phyloP scores from a whole-genome alignment of 169 alveolate species.

The Cryptosporidium ryanae region DNA sequence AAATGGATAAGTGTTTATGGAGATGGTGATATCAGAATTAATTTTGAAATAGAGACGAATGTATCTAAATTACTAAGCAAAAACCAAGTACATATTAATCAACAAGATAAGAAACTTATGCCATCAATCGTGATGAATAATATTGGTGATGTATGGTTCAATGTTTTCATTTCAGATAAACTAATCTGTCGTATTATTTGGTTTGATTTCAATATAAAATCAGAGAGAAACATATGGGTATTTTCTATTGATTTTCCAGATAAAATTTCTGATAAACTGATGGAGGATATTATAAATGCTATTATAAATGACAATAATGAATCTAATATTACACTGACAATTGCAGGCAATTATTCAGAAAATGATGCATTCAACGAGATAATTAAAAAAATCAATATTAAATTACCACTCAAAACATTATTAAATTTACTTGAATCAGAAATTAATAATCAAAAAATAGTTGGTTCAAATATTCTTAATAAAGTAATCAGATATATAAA shows the following conservation, averaged over 20 bases:
- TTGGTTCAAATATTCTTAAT: not conserved
- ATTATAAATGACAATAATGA: slow-evolving; percentile 3
- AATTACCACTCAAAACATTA: slow-evolving; percentile 7
- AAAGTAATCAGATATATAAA: slow-evolving; percentile 15
- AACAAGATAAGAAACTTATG: not conserved
- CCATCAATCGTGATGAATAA: slow-evolving; percentile 49
- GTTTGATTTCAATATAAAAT: slow-evolving; percentile 36
- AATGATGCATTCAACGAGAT: slow-evolving; percentile 38
- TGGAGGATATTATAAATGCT: not conserved
- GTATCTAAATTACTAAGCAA: not conserved
- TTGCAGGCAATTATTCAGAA: slow-evolving; percentile 36
- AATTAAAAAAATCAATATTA: slow-evolving; percentile 16
- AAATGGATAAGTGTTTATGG: slow-evolving; percentile 5
- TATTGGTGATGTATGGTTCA: slow-evolving; percentile 53
- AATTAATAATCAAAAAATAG: not conserved
- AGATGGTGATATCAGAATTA: not conserved
- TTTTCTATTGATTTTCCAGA: slow-evolving; percentile 43
- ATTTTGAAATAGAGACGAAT: slow-evolving; percentile 37
- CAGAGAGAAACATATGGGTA: slow-evolving; percentile 40
- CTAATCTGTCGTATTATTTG: slow-evolving; percentile 13
- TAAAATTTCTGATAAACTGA: slow-evolving; percentile 2
- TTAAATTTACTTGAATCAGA: not conserved
- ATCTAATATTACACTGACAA: not conserved
- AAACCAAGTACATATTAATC: no score
- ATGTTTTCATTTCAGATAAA: not conserved